Base-by-base conservation (phyloP, 192 early-diverging fungal species). In the Gamsiella multidivaricata region DNA sequence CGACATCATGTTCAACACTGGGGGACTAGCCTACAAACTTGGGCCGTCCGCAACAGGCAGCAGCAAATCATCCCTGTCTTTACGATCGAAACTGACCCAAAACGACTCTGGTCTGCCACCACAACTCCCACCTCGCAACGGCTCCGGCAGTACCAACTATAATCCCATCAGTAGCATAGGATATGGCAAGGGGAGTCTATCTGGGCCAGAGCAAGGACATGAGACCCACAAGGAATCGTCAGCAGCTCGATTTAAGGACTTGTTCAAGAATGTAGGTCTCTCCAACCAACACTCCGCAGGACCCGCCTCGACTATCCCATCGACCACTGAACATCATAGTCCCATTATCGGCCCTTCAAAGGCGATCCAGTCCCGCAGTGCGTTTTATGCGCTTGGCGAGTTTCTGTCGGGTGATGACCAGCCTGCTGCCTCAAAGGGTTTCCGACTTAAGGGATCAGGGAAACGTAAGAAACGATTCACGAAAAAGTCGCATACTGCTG, bases 391-490 rank as follows among this genome's bases (percentile, higher is more conserved):
- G 2, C 29, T 46, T 31, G 65, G 64, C 10, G 74, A 69, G 46
- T 78, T 69, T 47, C 53, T 78, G 3, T 78, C 74, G 0, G 74
- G 74, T 1, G 74, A 78, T 36, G 74, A 78, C 22, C 74, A 78
- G 41, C 61, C 74, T 8, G 59, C 62, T 1, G 17, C 11, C 2
- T 28, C 65, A 8, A 63, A 32, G 20, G 37, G 41, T 9, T 69
- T 78, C 25, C 42, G 52, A 15, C 29, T 78, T 12, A n/a, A 37
- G 18, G 65, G 58, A 7, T 31, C 73, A 54, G 72, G 57, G 11
- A 26, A 54, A 12, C 65, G 66, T 14, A 78, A 68, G 46, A 55
- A 39, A 43, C 54, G 55, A 6, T 49, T 54, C 25, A 64, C 60
- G 23, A 78, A 78, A 22, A 68, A 78, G 37, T 11, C 62, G 5